A percentile compares a stretch with the other conserved stretches of the same genome.
These are phyloP conservation scores for Byssoonygena ceratinophila DNA, from an alignment of 2,329 filamentous ascomycete genomes.

Conservation along the genomic window DNA sequence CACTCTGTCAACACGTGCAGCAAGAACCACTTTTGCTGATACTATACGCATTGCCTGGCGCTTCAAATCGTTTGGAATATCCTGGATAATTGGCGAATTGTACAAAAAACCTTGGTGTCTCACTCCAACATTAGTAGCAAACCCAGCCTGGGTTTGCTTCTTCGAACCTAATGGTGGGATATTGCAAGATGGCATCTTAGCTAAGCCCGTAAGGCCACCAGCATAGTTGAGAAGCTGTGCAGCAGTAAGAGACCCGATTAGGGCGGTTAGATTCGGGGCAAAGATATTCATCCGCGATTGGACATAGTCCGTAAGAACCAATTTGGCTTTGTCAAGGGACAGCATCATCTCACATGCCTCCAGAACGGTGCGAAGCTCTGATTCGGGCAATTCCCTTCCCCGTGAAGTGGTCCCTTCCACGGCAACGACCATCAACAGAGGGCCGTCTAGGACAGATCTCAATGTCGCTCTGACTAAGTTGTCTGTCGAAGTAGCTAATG, in stretches of 20 bases:
- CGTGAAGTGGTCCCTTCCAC: slow-evolving; percentile 87
- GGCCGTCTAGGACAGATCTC: slow-evolving; percentile 72
- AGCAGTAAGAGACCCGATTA: slow-evolving; percentile 85
- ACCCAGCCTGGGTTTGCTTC: slow-evolving; percentile 65
- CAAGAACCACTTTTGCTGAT: slow-evolving; percentile 84
- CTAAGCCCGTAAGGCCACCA: slow-evolving; percentile 76
- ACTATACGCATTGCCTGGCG: slow-evolving; percentile 93
- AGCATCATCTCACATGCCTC: slow-evolving; percentile 79
- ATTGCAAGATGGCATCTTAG: slow-evolving; percentile 89
- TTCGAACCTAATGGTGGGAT: slow-evolving; percentile 83
- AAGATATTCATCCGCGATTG: slow-evolving; percentile 95
- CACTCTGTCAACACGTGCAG: slow-evolving; percentile 77
- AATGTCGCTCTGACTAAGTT: slow-evolving; percentile 68
- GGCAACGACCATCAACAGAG: slow-evolving; percentile 88
- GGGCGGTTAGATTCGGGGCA: slow-evolving; percentile 80
- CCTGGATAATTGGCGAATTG: slow-evolving; percentile 77
- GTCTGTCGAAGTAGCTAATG: slow-evolving; percentile 61
- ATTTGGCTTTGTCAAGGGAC: slow-evolving; percentile 77
- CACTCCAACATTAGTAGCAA: slow-evolving; percentile 85
- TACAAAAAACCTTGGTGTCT: slow-evolving; percentile 90
- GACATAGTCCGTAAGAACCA: slow-evolving; percentile 80
- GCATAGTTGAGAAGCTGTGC: slow-evolving; percentile 94
- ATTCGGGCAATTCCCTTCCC: slow-evolving; percentile 63
- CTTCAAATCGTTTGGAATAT: slow-evolving; percentile 75
- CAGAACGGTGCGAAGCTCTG: slow-evolving; percentile 63